Base-by-base conservation (phyloP, 2,329 filamentous ascomycete genomes). In the Talaromyces verruculosus region DNA sequence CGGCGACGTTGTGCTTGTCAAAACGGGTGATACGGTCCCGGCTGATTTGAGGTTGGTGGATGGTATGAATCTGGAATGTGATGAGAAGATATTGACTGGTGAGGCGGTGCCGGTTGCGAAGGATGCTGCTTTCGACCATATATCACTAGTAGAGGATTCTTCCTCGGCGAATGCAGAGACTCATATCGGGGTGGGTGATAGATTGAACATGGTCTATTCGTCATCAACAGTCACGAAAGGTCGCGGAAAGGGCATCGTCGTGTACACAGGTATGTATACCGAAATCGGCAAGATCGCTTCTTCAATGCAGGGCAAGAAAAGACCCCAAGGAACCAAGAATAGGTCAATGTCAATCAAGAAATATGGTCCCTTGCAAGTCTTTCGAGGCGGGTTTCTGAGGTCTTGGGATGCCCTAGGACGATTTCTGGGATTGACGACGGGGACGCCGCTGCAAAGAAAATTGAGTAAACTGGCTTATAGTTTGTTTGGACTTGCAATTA, bases 361-460 rank as follows among this genome's bases (percentile, higher is more conserved):
- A 70, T 79, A 83, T 63, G 79, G 79, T 33, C 75, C 72, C 22
- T 69, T 77, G 41, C 78, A 81, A 67, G 78, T 84, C 45, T 75
- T 85, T 11, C 82, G 86, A 70, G 85, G 84, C 6, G 77, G 80
- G 51, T 75, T 81, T 28, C 77, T 83, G 45, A 82, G 82, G 19
- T 74, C 77, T 33, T 81, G 77, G 69, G 83, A 86, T 72, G 77
- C 78, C 25, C 71, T 84, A 67, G 83, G 84, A 53, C 81, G 82
- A 68, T 85, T 89, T 68, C 78, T 89, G 51, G 86, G 87, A 61
- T 79, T 89, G 64, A 85, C 82, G 59, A 84, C 91, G 64, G 92
- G 92, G 60, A 96, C 93, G 1, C 93, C 93, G 0, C 82, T 97
- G 55, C 92, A 96, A 79, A 89, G 90, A 70, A 94, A 91, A 73